phyloP scores from a whole-genome alignment of 345 rosid species.

The Clausena lansium region DNA sequence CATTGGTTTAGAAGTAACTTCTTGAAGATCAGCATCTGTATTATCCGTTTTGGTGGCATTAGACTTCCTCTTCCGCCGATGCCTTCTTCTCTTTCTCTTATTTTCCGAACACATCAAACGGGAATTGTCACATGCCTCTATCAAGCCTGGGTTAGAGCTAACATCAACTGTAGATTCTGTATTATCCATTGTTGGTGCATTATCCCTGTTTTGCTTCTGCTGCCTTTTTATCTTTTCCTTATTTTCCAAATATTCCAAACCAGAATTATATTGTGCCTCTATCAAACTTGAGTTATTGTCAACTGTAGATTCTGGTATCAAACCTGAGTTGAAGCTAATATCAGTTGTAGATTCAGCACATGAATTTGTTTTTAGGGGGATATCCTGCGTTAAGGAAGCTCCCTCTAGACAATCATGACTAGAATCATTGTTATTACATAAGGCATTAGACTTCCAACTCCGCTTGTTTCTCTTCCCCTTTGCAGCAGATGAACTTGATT shows the following conservation, averaged over 20 bases:
- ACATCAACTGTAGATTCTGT: neutral
- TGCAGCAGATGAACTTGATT: neutral
- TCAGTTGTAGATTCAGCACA: neutral
- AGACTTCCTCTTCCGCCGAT: neutral
- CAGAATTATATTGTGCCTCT: constrained; percentile 8
- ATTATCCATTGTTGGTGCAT: neutral
- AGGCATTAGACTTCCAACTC: neutral
- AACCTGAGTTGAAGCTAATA: neutral
- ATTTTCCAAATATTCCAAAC: neutral
- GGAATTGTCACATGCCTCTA: constrained; percentile 4
- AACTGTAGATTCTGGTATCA: neutral
- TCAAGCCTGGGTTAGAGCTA: neutral
- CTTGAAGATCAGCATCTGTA: constrained; percentile 3
- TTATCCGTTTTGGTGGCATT: neutral
- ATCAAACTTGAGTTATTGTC: neutral
- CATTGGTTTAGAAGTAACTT: neutral
- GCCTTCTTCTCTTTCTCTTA: constrained; percentile 17
- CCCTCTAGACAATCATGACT: neutral
- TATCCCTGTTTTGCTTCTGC: neutral
- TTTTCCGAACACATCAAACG: constrained; percentile 7
- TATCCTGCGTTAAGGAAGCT: constrained; percentile 6
- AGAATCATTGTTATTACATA: neutral
- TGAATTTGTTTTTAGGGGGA: neutral
- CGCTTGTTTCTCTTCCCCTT: neutral
- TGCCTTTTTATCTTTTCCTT: constrained; percentile 20